phyloP scores from a whole-genome alignment of 2,329 filamentous ascomycete genomes.

The Lasiodiplodia citricola region DNA sequence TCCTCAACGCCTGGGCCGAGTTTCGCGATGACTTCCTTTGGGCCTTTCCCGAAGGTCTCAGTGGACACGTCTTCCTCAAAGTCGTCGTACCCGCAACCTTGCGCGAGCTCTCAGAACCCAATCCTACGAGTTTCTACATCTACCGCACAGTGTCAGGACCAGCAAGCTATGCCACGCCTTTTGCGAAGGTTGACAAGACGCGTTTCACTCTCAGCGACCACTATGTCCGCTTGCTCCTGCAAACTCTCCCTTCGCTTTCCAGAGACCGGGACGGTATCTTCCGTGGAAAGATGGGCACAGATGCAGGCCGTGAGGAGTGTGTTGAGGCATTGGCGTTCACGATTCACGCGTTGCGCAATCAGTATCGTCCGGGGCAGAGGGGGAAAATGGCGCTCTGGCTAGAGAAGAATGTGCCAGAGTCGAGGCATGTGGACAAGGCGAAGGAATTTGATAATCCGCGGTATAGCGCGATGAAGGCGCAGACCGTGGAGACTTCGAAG shows the following conservation, averaged over 20 bases:
- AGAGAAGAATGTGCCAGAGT: neutral
- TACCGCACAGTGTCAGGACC: neutral
- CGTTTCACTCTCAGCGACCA: neutral
- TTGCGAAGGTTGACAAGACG: neutral
- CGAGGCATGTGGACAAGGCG: neutral
- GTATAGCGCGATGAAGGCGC: neutral
- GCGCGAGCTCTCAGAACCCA: neutral
- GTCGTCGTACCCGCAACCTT: neutral
- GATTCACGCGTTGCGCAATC: neutral
- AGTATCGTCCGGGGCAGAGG: neutral
- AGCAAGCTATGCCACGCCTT: neutral
- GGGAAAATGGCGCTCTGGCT: neutral
- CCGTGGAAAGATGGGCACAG: neutral
- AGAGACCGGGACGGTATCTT: neutral
- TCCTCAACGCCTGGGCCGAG: constrained; percentile 10
- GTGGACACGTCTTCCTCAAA: neutral
- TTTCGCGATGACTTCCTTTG: constrained; percentile 20
- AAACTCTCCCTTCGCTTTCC: neutral
- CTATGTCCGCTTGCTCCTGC: constrained; percentile 8
- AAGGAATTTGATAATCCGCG: neutral
- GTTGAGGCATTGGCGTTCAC: neutral
- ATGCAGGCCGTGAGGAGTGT: neutral
- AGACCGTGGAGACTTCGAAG: neutral
- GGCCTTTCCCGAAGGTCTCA: neutral
- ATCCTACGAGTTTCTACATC: neutral